Conservation (phyloP, 164 flowering plant species). For the Paratinospora sagittata region DNA sequence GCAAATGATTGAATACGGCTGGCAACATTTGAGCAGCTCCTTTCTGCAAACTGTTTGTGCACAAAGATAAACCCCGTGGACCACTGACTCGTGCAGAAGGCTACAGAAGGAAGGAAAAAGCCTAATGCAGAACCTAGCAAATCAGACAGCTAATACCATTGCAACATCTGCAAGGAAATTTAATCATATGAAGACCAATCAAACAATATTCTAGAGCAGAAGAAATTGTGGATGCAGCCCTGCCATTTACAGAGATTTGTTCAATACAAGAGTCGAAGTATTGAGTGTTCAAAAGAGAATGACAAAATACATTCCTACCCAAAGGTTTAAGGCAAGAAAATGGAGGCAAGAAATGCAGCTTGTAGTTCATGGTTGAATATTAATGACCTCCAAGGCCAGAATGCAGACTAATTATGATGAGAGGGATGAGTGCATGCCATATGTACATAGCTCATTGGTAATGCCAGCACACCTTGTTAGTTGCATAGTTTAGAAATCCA, state of each 20-base stretch:
- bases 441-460: too few relatives aligned
- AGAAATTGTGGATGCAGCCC: not conserved
- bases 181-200: not conserved
- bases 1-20: not conserved
- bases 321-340: not conserved
- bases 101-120: not conserved
- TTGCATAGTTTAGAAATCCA: too few relatives aligned
- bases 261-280: not conserved
- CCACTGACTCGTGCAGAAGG: not conserved
- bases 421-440: too few relatives aligned
- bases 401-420: too few relatives aligned
- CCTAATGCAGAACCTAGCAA: not conserved
- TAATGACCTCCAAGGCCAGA: too few relatives aligned
- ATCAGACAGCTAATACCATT: not conserved
- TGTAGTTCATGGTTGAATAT: too few relatives aligned
- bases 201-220: not conserved
- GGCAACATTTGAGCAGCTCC: not conserved
- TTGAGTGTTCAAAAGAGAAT: not conserved
- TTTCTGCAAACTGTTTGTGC: not conserved
- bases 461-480: too few relatives aligned
- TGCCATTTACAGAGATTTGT: not conserved
- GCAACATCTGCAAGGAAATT: not conserved
- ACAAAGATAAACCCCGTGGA: not conserved
- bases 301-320: not conserved
- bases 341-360: not conserved